phyloP scores from a whole-genome alignment of 75 land plant species.

The Larix kaempferi region DNA sequence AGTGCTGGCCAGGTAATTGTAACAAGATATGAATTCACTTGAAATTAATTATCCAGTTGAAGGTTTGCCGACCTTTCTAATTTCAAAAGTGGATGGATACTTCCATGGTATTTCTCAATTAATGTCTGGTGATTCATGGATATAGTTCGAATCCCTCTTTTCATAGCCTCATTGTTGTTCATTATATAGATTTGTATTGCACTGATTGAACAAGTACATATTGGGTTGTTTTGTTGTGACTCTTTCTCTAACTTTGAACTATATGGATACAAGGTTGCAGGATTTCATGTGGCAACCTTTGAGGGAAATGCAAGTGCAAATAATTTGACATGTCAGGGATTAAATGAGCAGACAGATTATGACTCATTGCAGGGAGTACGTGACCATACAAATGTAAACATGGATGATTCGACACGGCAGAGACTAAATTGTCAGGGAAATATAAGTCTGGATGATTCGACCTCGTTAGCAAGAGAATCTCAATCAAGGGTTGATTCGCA shows the following conservation, averaged over 20 bases:
- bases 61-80: neutral
- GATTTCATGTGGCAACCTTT: neutral
- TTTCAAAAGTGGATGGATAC: neutral
- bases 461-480: slow-evolving; percentile 24
- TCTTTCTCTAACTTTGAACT: neutral
- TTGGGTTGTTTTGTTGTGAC: neutral
- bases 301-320: neutral
- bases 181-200: neutral
- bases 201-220: neutral
- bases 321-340: neutral
- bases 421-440: neutral
- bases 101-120: neutral
- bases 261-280: neutral
- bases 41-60: neutral
- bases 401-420: slow-evolving; percentile 46
- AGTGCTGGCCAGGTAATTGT: slow-evolving; percentile 23
- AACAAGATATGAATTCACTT: neutral
- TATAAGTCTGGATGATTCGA: no score
- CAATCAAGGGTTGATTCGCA: slow-evolving; percentile 53
- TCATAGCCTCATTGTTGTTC: neutral
- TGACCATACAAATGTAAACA: slow-evolving; percentile 4
- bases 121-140: neutral
- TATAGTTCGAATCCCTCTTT: neutral
- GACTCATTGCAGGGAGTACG: slow-evolving; percentile 17
- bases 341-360: slow-evolving; percentile 13